phyloP scores from a whole-genome alignment of 78 protist species.

The Pigoraptor vietnamica region DNA sequence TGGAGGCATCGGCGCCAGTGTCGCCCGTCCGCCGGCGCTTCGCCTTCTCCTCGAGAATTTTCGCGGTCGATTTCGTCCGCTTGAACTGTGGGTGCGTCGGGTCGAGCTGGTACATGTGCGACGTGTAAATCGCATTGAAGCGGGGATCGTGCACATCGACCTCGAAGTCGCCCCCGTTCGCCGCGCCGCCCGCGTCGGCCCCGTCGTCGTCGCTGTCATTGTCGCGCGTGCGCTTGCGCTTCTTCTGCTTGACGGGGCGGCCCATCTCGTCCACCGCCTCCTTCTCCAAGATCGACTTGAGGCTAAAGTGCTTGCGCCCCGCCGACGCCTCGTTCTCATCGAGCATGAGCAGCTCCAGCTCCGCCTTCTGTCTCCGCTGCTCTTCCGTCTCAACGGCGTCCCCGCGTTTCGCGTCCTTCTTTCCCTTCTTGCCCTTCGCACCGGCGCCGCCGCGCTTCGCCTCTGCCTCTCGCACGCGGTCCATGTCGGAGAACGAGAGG shows the following conservation, averaged over 20 bases:
- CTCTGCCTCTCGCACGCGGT: not conserved
- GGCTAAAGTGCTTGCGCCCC: not conserved
- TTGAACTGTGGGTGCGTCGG: constrained; percentile 60
- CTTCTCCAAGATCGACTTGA: not conserved
- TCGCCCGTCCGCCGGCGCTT: constrained; percentile 14
- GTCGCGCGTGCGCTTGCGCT: not conserved
- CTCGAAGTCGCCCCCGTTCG: constrained; percentile 5
- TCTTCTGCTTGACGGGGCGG: not conserved
- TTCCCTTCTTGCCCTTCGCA: not conserved
- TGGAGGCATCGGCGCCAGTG: too few relatives aligned
- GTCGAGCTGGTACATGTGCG: constrained; percentile 46
- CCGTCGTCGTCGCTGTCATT: not conserved
- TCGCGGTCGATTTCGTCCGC: constrained; percentile 27
- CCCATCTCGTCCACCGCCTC: not conserved
- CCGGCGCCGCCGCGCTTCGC: not conserved
- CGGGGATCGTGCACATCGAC: constrained; percentile 41
- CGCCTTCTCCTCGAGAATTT: constrained; percentile 29
- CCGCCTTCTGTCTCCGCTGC: not conserved
- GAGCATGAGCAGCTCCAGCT: not conserved
- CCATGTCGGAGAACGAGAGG: not conserved
- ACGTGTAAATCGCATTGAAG: constrained; percentile 8
- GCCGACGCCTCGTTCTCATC: not conserved
- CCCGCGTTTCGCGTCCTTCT: not conserved
- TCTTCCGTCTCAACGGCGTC: not conserved
- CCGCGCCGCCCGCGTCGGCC: not conserved